Conservation (phyloP, 805 yeast species). For the Metschnikowia arizonensis region DNA sequence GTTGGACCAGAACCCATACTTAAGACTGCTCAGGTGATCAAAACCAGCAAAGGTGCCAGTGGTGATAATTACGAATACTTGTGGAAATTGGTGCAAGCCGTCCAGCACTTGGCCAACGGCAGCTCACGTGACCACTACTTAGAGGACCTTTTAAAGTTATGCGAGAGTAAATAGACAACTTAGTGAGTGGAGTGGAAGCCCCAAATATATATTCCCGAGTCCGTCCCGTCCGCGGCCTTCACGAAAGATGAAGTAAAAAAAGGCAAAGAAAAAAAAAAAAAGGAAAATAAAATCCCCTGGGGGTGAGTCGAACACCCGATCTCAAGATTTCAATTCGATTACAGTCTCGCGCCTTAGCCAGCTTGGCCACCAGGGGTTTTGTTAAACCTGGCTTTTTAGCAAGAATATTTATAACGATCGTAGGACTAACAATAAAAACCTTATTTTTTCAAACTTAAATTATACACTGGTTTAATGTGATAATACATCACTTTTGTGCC, state of each 20-base stretch:
- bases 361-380: constrained; percentile 46
- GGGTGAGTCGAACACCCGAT: constrained; percentile 53
- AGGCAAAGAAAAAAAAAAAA: background rate
- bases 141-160: constrained; percentile 24
- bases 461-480: too few species aligned
- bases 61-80: constrained; percentile 78
- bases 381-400: background rate
- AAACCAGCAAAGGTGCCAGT: constrained; percentile 64
- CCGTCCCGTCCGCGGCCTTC: too few species aligned
- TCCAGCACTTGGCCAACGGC: constrained; percentile 21
- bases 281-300: constrained; percentile 37
- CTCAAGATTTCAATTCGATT: constrained; percentile 43
- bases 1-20: constrained; percentile 71
- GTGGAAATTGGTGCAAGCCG: constrained; percentile 47
- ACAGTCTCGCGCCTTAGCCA: constrained; percentile 53
- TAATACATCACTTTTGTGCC: too few species aligned
- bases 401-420: too few species aligned
- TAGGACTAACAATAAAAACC: too few species aligned
- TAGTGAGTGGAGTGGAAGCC: too few species aligned
- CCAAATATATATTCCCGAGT: too few species aligned
- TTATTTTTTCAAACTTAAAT: too few species aligned
- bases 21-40: constrained; percentile 59
- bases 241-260: too few species aligned
- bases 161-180: background rate
- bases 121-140: constrained; percentile 30